Conservation (phyloP, 2,329 filamentous ascomycete genomes). For the Fusarium albidum region DNA sequence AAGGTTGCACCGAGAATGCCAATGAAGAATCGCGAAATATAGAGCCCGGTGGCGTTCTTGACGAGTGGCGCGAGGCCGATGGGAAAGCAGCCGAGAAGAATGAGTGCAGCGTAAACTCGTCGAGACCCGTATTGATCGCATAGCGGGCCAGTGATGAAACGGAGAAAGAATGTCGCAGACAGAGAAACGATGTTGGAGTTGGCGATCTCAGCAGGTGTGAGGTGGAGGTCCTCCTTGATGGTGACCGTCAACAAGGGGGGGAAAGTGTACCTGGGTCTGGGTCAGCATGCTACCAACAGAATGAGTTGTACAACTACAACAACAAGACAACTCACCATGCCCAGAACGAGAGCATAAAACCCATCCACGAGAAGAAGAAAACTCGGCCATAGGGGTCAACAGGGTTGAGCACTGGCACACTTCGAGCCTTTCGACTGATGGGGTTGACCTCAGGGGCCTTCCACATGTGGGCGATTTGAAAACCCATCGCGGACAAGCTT, state of each 20-base stretch:
- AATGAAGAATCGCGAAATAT: conserved; percentile 79
- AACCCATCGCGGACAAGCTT: conserved; percentile 38
- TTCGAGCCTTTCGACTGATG: conserved; percentile 82
- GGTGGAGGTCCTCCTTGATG: conserved; percentile 79
- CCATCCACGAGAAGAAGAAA: conserved; percentile 89
- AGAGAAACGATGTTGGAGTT: conserved; percentile 94
- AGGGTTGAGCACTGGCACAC: conserved; percentile 81
- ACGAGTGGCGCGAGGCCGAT: conserved; percentile 84
- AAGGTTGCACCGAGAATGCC: conserved; percentile 81
- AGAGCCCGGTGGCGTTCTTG: conserved; percentile 68
- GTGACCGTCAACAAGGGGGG: conserved; percentile 81
- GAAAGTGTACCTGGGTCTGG: conserved; percentile 72
- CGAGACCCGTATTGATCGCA: conserved; percentile 87
- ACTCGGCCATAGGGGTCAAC: conserved; percentile 83
- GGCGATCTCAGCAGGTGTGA: conserved; percentile 75
- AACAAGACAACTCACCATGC: conserved; percentile 65
- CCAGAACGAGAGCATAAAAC: conserved; percentile 88
- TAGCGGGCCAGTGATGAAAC: conserved; percentile 80
- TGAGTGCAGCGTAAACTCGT: conserved; percentile 77
- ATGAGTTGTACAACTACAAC: not conserved
- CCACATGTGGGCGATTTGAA: conserved; percentile 43
- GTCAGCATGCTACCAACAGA: conserved; percentile 19
- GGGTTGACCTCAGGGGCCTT: conserved; percentile 77
- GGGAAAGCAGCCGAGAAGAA: conserved; percentile 82
- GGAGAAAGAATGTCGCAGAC: conserved; percentile 73